Evolutionary conservation across 1,284 basidiomycete genomes (phyloP), one percentile per base, ranked within the genome.

Genomic region (Pseudozyma flocculosa): DNA sequence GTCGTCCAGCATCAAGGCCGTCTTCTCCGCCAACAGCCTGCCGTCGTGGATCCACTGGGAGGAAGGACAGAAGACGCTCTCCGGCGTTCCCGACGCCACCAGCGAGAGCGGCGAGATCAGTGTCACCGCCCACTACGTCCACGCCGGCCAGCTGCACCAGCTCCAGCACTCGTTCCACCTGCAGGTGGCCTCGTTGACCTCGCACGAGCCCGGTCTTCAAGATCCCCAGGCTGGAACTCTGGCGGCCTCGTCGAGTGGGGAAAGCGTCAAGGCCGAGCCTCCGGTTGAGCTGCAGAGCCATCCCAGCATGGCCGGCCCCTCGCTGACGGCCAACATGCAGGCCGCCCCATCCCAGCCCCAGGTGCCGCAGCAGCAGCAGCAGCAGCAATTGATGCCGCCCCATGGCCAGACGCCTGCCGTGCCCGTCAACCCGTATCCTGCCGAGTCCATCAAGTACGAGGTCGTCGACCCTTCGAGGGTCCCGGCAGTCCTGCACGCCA

Each of bases 41-140:
- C 92, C 93, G 0, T 72, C 84, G 1, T 97, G 93, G 93, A 80
- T 97, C 23, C 82, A 83, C 11, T 96, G 92, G 92, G 87, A 89
- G 68, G 87, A 89, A 49, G 55, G 57, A 19, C 57, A 66, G n/a
- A 66, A 66, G 17, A 53, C 63, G 14, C 60, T 78, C 14, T 57
- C 59, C 11, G 75, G 75, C 8, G 63, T 63, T 11, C 75, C 75
- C 0, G 49, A 47, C 1, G 50, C 59, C 11, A 54, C 57, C 19
- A 56, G 54, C 29, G 58, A 71, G 41, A 61, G 70, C 39, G 70
- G 71, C 18, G 59, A 67, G 32, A 56, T 75, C 9, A 64, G 54
- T 38, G 64, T 74, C 50, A 70, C 68, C 22, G 70, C 72, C 9
- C 60, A 73, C 26, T 75, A 73, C 34, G 63, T 69, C 9, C 65